Evolutionary conservation across 2,329 filamentous ascomycete genomes (phyloP).

Genomic region (Ceratocystis colombiana): DNA sequence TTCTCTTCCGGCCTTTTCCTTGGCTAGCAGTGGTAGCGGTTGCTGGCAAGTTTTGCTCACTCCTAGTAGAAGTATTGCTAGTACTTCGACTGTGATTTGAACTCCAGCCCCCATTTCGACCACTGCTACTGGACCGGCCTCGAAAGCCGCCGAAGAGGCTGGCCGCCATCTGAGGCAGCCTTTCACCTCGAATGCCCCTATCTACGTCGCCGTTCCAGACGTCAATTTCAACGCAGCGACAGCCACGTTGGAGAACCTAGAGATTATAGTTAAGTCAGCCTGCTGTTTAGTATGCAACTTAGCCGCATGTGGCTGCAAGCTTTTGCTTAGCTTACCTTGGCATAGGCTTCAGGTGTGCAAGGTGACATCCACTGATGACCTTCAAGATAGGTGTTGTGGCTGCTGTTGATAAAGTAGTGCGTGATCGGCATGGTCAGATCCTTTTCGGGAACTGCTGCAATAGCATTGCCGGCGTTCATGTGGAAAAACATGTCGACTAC

Average conservation of each 20-base stretch:
- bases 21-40: background rate
- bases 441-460: slow-evolving; percentile 36
- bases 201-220: slow-evolving; percentile 69
- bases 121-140: slow-evolving; percentile 27
- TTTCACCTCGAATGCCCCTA: slow-evolving; percentile 40
- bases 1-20: background rate
- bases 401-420: slow-evolving; percentile 90
- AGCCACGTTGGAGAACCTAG: slow-evolving; percentile 62
- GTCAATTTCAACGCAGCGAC: slow-evolving; percentile 88
- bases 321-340: slow-evolving; percentile 45
- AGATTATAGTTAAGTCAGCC: background rate
- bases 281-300: background rate
- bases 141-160: slow-evolving; percentile 35
- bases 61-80: background rate
- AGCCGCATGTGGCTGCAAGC: background rate
- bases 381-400: slow-evolving; percentile 85
- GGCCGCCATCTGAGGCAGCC: slow-evolving; percentile 38
- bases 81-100: slow-evolving; percentile 3
- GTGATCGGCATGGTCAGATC: slow-evolving; percentile 61
- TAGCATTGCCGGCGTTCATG: slow-evolving; percentile 32
- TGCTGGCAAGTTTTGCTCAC: background rate
- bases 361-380: slow-evolving; percentile 76
- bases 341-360: slow-evolving; percentile 69
- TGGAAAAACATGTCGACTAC: slow-evolving; percentile 20
- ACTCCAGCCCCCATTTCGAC: background rate